Evolutionary conservation across 2,329 filamentous ascomycete genomes (phyloP).

Genomic region (Sporothrix protearum): DNA sequence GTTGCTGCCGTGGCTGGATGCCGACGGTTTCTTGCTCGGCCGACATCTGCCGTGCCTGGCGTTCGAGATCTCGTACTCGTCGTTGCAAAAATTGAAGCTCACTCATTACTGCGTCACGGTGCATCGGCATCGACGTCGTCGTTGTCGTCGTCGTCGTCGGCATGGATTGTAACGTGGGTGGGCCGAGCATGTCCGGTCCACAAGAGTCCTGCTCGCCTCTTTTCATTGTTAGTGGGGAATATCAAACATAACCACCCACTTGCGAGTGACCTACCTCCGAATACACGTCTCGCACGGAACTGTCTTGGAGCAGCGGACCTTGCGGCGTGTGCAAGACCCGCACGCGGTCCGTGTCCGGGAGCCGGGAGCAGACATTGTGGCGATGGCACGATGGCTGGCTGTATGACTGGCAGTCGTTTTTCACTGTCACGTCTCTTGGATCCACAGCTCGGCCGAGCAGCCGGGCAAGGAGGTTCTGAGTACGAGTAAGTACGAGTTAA

Average conservation of each 20-base stretch:
- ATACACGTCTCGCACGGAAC: conserved; percentile 32
- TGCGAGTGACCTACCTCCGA: conserved; percentile 23
- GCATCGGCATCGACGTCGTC: background rate
- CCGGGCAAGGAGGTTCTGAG: background rate
- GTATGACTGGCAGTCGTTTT: too few species aligned
- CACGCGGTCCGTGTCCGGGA: conserved; percentile 27
- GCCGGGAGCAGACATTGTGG: background rate
- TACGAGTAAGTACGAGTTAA: background rate
- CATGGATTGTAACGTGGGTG: background rate
- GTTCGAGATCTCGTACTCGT: background rate
- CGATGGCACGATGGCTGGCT: background rate
- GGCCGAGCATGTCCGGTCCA: background rate
- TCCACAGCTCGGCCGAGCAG: conserved; percentile 2
- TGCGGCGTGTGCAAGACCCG: conserved; percentile 30
- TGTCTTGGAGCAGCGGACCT: conserved; percentile 32
- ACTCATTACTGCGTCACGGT: background rate
- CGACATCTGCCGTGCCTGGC: background rate
- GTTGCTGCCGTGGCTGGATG: background rate
- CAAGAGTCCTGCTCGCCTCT: conserved; percentile 27
- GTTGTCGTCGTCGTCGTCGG: too few species aligned
- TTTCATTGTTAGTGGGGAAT: background rate
- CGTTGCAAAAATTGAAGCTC: background rate
- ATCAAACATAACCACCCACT: background rate
- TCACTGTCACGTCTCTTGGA: background rate
- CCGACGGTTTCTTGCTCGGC: background rate